Conservation (phyloP, 1,284 basidiomycete genomes). For the Trichosporon inkin region DNA sequence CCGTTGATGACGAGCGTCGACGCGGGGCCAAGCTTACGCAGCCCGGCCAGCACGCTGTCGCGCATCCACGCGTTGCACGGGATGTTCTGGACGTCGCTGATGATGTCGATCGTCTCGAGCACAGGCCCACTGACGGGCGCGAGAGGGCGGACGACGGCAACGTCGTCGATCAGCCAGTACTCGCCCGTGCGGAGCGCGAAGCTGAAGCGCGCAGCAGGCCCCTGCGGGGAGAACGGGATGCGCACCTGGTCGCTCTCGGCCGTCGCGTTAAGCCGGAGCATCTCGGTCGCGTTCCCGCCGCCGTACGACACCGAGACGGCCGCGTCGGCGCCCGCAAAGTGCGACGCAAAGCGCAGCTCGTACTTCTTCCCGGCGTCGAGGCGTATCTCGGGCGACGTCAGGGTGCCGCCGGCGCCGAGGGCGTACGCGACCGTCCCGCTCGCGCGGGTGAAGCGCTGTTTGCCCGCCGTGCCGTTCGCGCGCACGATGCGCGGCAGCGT, state of each 20-base stretch:
- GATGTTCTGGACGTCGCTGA: constrained; percentile 12
- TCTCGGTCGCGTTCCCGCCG: background rate
- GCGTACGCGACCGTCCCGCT: background rate
- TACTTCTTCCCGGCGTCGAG: background rate
- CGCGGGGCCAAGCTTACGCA: background rate
- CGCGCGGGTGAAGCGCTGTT: constrained; percentile 4
- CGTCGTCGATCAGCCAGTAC: constrained; percentile 12
- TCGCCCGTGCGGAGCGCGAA: background rate
- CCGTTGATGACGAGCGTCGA: constrained; percentile 9
- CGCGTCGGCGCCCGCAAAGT: background rate
- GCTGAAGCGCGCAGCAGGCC: background rate
- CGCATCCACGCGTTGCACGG: constrained; percentile 4
- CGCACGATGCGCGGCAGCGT: background rate
- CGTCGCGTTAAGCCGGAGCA: background rate
- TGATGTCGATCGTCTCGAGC: constrained; percentile 10
- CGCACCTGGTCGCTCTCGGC: background rate
- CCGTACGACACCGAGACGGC: background rate
- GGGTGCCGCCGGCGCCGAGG: background rate
- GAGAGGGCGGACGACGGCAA: constrained; percentile 8
- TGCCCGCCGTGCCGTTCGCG: background rate
- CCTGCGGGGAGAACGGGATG: background rate
- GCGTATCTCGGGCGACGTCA: background rate
- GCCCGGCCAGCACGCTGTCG: constrained; percentile 1
- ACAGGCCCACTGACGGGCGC: background rate
- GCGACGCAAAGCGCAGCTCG: constrained; percentile 10